A percentile compares a stretch with the other conserved stretches of the same genome.
These are phyloP conservation scores for Hortiboletus flavorubellus DNA, from an alignment of 768 basidiomycete species.

Conservation along the genomic window DNA sequence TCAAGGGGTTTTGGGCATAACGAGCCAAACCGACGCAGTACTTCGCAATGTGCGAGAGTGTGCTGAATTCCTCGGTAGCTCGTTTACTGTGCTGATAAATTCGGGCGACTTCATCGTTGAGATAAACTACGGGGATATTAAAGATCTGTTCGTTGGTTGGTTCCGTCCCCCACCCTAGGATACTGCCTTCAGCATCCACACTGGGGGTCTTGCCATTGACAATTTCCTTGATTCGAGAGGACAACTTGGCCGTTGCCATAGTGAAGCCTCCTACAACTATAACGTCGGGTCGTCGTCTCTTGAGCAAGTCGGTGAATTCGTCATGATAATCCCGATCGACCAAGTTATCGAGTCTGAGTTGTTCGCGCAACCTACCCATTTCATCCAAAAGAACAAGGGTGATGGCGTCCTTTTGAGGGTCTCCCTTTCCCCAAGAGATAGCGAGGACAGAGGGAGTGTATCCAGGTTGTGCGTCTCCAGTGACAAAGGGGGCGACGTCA, in stretches of 20 bases:
- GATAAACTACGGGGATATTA: constrained; percentile 75
- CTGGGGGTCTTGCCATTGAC: constrained; percentile 32
- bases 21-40: constrained; percentile 95
- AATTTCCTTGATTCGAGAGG: constrained; percentile 60
- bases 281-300: constrained; percentile 80
- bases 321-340: constrained; percentile 62
- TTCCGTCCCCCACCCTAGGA: constrained; percentile 27
- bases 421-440: constrained; percentile 93
- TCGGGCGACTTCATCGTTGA: constrained; percentile 88
- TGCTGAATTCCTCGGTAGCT: constrained; percentile 78
- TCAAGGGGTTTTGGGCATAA: constrained; percentile 89
- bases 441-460: constrained; percentile 80
- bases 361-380: constrained; percentile 86
- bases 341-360: constrained; percentile 85
- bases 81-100: constrained; percentile 91
- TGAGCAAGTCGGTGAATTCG: constrained; percentile 80
- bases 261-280: constrained; percentile 88
- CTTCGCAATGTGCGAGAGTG: constrained; percentile 72
- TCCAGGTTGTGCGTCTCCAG: constrained; percentile 61
- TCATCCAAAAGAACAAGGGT: constrained; percentile 83
- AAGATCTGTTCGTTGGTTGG: constrained; percentile 42
- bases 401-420: constrained; percentile 88
- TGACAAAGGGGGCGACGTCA: constrained; percentile 73
- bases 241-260: constrained; percentile 71
- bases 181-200: constrained; percentile 19